Evolutionary conservation across 768 basidiomycete species (phyloP).

Genomic region (Leccinum fibrillosum): DNA sequence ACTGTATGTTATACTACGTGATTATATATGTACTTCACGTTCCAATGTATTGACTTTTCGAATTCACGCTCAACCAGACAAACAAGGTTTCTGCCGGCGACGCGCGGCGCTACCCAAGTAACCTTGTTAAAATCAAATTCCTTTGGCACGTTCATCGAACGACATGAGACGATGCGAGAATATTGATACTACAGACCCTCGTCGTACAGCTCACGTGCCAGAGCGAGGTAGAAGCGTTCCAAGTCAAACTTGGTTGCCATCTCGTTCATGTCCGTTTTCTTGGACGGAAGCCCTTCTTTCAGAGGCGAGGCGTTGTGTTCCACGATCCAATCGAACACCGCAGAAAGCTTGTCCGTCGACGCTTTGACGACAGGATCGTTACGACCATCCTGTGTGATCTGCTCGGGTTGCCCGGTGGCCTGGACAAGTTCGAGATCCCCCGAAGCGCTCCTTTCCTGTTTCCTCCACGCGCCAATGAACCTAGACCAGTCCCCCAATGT

Average conservation of each 20-base stretch:
- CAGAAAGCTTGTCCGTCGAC: constrained; percentile 69
- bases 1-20: too few relatives aligned
- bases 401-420: constrained; percentile 16
- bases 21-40: too few relatives aligned
- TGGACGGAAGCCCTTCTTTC: constrained; percentile 16
- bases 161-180: not conserved
- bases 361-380: constrained; percentile 58
- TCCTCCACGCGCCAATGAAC: constrained; percentile 61
- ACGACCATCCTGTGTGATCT: constrained; percentile 28
- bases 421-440: constrained; percentile 32
- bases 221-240: constrained; percentile 85
- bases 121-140: too few relatives aligned
- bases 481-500: constrained; percentile 54
- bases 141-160: not conserved
- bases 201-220: constrained; percentile 87
- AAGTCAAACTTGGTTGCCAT: constrained; percentile 69
- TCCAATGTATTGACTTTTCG: too few relatives aligned
- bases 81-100: too few relatives aligned
- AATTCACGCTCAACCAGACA: too few relatives aligned
- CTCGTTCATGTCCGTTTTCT: constrained; percentile 42
- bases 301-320: constrained; percentile 43
- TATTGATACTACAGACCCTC: constrained; percentile 64
- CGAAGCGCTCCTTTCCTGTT: constrained; percentile 44
- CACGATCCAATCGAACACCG: constrained; percentile 76
- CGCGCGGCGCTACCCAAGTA: too few relatives aligned